Conservation (phyloP, 2,329 filamentous ascomycete species). For the Botrytis medusae region DNA sequence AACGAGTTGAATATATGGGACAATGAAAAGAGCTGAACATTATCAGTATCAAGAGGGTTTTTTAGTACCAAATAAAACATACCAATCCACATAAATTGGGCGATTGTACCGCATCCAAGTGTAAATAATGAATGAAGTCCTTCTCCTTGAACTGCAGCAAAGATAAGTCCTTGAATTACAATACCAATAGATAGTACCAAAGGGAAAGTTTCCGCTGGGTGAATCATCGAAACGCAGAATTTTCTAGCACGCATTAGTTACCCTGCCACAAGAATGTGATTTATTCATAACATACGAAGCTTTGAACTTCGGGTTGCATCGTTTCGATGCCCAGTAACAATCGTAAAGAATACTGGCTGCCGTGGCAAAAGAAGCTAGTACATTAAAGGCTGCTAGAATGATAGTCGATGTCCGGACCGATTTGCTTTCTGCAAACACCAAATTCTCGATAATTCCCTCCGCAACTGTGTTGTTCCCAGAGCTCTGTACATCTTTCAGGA, state of each 20-base stretch:
- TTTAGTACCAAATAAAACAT: constrained; percentile 28
- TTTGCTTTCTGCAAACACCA: constrained; percentile 44
- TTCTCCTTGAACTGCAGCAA: constrained; percentile 56
- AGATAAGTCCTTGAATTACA: constrained; percentile 56
- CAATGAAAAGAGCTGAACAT: constrained; percentile 62
- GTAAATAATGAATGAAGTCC: constrained; percentile 54
- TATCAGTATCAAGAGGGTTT: constrained; percentile 27
- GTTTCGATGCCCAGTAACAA: constrained; percentile 41
- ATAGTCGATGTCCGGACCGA: constrained; percentile 62
- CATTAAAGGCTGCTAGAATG: constrained; percentile 61
- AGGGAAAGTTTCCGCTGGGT: constrained; percentile 47
- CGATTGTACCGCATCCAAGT: constrained; percentile 52
- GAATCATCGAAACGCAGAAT: constrained; percentile 39
- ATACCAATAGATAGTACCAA: constrained; percentile 59
- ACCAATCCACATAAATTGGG: constrained; percentile 62
- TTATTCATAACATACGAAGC: constrained; percentile 45
- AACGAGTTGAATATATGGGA: constrained; percentile 64
- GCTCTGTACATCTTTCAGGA: constrained; percentile 22
- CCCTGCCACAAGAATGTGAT: constrained; percentile 37
- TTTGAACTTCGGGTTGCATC: constrained; percentile 39
- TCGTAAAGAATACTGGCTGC: constrained; percentile 58
- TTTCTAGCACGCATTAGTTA: constrained; percentile 33
- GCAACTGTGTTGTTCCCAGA: constrained; percentile 23
- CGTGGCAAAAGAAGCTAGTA: constrained; percentile 56
- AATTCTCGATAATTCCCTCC: constrained; percentile 33